phyloP scores from a whole-genome alignment of 495 filamentous ascomycete species.

The Cercophora sp. region DNA sequence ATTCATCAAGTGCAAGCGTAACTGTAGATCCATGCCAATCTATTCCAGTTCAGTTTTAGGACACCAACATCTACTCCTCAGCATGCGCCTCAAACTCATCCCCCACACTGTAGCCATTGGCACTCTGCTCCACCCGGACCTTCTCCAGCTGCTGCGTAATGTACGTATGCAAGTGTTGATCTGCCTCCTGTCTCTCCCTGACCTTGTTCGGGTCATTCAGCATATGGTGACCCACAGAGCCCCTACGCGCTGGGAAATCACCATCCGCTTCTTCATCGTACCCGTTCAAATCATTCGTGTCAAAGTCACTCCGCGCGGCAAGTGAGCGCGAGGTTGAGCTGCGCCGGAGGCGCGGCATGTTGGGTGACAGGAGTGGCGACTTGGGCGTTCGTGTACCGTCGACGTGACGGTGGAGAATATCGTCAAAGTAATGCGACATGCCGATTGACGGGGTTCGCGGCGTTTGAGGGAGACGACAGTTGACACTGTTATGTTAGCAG shows the following conservation, averaged over 20 bases:
- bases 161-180: slow-evolving; percentile 66
- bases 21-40: too few species aligned
- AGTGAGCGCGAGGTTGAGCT: slow-evolving; percentile 86
- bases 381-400: slow-evolving; percentile 28
- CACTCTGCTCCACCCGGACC: slow-evolving; percentile 43
- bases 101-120: slow-evolving; percentile 31
- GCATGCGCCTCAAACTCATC: slow-evolving; percentile 48
- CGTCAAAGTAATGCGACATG: slow-evolving; percentile 92
- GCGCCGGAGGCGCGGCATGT: slow-evolving; percentile 57
- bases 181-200: slow-evolving; percentile 48
- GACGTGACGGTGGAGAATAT: slow-evolving; percentile 64
- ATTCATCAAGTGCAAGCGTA: too few species aligned
- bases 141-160: slow-evolving; percentile 66
- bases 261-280: slow-evolving; percentile 32
- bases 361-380: slow-evolving; percentile 37
- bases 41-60: too few species aligned
- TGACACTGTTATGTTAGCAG: slow-evolving; percentile 52
- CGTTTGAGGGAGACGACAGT: slow-evolving; percentile 88
- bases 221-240: slow-evolving; percentile 22
- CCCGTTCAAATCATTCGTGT: slow-evolving; percentile 38
- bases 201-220: slow-evolving; percentile 33
- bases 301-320: slow-evolving; percentile 78
- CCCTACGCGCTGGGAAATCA: slow-evolving; percentile 26
- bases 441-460: slow-evolving; percentile 79
- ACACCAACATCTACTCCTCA: not conserved